Evolutionary conservation across 2,329 filamentous ascomycete genomes (phyloP), one percentile per base, ranked within the genome.

Genomic region (Hypoxylon sp.): DNA sequence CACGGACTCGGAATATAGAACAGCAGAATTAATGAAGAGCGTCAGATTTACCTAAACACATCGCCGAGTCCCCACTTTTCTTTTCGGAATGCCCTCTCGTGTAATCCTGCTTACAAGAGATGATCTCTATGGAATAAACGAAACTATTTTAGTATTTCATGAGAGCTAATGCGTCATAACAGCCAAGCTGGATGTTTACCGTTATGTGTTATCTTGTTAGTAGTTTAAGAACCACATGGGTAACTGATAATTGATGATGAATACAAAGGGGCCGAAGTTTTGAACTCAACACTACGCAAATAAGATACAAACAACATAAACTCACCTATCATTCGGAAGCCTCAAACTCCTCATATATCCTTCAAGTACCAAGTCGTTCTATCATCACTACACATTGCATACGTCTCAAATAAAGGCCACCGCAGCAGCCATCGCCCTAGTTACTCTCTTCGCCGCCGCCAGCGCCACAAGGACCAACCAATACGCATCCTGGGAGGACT

Each of bases 101-200:
- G 32, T 26, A 28, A 48, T 48, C 44, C 24, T 48, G 24, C 44
- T 20, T 11, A 26, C 11, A 7, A 43, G 24, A 48, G 5, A 48
- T 30, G 44, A 48, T 48, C 44, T 28, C 22, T 28, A n/a, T 30
- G 24, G 44, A n/a, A 28, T 28, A 48, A 48, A 46, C 17, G 43
- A 46, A 46, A 8, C 26, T 8, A 30, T 48, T 11, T 28, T 30
- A 26, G 2, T 47, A 20, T n/a, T n/a, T n/a, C n/a, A n/a, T n/a
- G n/a, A n/a, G n/a, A n/a, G n/a, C n/a, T n/a, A n/a, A 43, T 43
- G 19, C 39, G 39, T 43, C 39, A 43, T 19, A 34, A 15, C 3
- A 34, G 4, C 8, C 13, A 15, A 15, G 13, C n/a, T n/a, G n/a
- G n/a, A n/a, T n/a, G n/a, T 34, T 11, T 34, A 11, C 13, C 13